These are phyloP conservation scores for Saccharomycopsis babjevae DNA, from an alignment of 805 yeast genomes.

Conservation along the genomic window DNA sequence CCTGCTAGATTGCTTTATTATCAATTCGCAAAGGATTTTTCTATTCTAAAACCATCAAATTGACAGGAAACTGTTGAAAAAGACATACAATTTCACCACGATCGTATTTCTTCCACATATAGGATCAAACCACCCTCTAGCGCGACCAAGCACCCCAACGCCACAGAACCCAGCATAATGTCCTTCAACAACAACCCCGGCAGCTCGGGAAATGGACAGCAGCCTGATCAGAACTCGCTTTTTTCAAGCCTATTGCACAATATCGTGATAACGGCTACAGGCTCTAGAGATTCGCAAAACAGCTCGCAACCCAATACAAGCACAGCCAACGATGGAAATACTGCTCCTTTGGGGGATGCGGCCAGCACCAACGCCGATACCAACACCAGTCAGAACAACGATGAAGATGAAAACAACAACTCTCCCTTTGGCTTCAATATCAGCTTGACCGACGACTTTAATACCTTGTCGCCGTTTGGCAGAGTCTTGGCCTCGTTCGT, in stretches of 20 bases:
- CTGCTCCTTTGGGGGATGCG: background rate
- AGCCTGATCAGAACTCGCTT: background rate
- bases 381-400: background rate
- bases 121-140: background rate
- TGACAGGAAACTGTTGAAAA: too few species aligned
- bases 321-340: background rate
- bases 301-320: background rate
- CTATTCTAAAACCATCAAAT: too few species aligned
- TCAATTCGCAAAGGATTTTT: too few species aligned
- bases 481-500: conserved; percentile 10
- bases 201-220: background rate
- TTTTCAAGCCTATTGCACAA: background rate
- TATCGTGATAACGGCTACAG: background rate
- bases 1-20: too few species aligned
- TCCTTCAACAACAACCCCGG: background rate
- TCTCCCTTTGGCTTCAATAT: background rate
- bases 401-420: background rate
- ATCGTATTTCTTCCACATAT: too few species aligned
- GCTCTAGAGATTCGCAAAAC: background rate
- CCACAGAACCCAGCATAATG: background rate
- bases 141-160: background rate
- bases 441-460: conserved; percentile 1
- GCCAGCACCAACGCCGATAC: conserved; percentile 7
- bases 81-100: too few species aligned
- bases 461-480: conserved; percentile 4